A percentile compares a stretch with the other conserved stretches of the same genome.
Conservation (phyloP, 768 basidiomycete genomes). For the Cystoderma amianthinum region DNA sequence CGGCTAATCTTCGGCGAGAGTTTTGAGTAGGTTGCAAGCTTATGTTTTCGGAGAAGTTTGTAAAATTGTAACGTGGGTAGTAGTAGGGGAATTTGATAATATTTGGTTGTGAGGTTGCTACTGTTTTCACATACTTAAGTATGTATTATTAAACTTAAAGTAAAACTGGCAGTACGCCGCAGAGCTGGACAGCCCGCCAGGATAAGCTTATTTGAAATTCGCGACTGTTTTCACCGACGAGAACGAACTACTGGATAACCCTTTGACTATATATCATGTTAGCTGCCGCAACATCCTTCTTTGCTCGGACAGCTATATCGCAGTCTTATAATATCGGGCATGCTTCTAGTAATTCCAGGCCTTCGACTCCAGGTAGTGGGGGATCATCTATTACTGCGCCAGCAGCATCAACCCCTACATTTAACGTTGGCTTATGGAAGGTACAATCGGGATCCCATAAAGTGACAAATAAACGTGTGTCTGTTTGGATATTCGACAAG, state of each 20-base stretch:
- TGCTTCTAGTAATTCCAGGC: conserved; percentile 30
- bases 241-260: too few species aligned
- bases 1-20: conserved; percentile 9
- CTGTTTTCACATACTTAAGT: too few species aligned
- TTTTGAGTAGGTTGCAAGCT: conserved; percentile 5
- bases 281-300: conserved; percentile 80
- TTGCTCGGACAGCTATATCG: conserved; percentile 72
- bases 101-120: too few species aligned
- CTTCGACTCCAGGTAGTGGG: conserved; percentile 38
- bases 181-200: too few species aligned
- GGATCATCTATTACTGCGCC: conserved; percentile 24
- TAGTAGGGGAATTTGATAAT: not conserved
- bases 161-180: too few species aligned
- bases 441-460: conserved; percentile 85
- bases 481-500: conserved; percentile 92
- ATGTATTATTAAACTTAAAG: too few species aligned
- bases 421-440: conserved; percentile 82
- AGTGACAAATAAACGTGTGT: conserved; percentile 83
- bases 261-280: conserved; percentile 55
- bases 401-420: conserved; percentile 38
- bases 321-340: conserved; percentile 69
- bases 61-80: not conserved
- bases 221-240: too few species aligned
- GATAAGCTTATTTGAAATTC: too few species aligned
- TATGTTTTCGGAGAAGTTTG: not conserved